These are phyloP conservation scores for Blastosporella zonata DNA, from an alignment of 1,284 basidiomycete species.

Conservation along the genomic window DNA sequence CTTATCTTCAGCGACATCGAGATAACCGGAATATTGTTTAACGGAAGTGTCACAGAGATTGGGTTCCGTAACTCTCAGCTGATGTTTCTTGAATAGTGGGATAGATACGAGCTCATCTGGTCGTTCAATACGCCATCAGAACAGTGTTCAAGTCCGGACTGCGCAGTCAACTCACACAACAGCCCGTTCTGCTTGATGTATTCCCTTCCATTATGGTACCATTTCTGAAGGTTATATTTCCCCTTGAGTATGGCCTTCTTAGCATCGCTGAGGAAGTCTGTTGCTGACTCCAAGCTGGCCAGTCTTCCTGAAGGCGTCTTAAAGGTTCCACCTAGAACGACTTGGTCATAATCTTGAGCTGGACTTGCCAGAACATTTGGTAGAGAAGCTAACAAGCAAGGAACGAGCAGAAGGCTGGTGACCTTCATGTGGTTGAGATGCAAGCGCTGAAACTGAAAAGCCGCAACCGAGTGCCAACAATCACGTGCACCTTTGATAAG, in stretches of 20 bases:
- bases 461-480: no score
- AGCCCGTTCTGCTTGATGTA: slow-evolving; percentile 65
- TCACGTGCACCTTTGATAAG: no score
- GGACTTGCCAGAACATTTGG: slow-evolving; percentile 12
- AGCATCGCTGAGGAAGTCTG: slow-evolving; percentile 37
- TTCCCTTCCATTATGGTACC: slow-evolving; percentile 56
- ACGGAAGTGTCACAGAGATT: slow-evolving; percentile 80
- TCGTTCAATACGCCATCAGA: slow-evolving; percentile 3
- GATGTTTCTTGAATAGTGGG: slow-evolving; percentile 66
- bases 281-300: slow-evolving; percentile 17
- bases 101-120: slow-evolving; percentile 76
- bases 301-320: background rate
- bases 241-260: slow-evolving; percentile 40
- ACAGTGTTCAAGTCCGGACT: background rate
- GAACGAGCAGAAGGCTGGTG: slow-evolving; percentile 11
- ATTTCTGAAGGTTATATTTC: slow-evolving; percentile 50
- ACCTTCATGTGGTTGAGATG: slow-evolving; percentile 17
- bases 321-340: slow-evolving; percentile 13
- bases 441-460: background rate
- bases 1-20: slow-evolving; percentile 83
- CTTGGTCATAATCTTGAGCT: slow-evolving; percentile 12
- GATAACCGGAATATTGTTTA: slow-evolving; percentile 86
- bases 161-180: slow-evolving; percentile 44
- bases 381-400: slow-evolving; percentile 9
- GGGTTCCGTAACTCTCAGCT: slow-evolving; percentile 71